These are phyloP conservation scores for Yamadazyma kitorensis DNA, from an alignment of 805 yeast species.

Conservation along the genomic window DNA sequence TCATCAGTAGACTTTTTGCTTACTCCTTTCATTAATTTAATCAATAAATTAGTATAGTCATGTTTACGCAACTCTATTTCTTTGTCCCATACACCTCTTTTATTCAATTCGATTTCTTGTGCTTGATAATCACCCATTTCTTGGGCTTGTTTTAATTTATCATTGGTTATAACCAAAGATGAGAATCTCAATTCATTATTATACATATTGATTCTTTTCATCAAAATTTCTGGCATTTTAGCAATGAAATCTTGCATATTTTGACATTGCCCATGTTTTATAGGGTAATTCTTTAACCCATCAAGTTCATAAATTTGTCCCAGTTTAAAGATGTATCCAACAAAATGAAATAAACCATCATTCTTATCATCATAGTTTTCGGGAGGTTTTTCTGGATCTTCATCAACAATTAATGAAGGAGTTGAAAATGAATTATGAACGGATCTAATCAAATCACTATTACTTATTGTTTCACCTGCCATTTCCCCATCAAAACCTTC, in stretches of 20 bases:
- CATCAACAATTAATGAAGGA: slow-evolving; percentile 52
- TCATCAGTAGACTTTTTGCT: slow-evolving; percentile 32
- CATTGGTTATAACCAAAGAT: slow-evolving; percentile 50
- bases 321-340: slow-evolving; percentile 48
- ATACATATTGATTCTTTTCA: slow-evolving; percentile 45
- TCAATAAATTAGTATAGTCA: slow-evolving; percentile 51
- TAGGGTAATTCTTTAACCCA: slow-evolving; percentile 56
- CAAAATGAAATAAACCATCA: slow-evolving; percentile 59
- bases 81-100: slow-evolving; percentile 50
- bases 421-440: slow-evolving; percentile 62
- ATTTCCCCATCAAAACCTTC: slow-evolving; percentile 52
- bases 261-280: slow-evolving; percentile 43
- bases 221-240: slow-evolving; percentile 44
- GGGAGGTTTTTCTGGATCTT: slow-evolving; percentile 23
- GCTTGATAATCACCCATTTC: slow-evolving; percentile 40
- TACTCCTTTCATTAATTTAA: slow-evolving; percentile 43
- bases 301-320: slow-evolving; percentile 58
- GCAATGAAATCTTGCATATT: slow-evolving; percentile 39
- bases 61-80: slow-evolving; percentile 56
- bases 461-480: slow-evolving; percentile 60
- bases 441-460: slow-evolving; percentile 52
- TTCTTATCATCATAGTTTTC: slow-evolving; percentile 30
- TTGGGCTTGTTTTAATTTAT: slow-evolving; percentile 39
- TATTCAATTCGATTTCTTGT: slow-evolving; percentile 38
- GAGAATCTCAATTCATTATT: slow-evolving; percentile 56